These are phyloP conservation scores for Botrytis hyacinthi DNA, from an alignment of 2,329 filamentous ascomycete species.

Conservation along the genomic window DNA sequence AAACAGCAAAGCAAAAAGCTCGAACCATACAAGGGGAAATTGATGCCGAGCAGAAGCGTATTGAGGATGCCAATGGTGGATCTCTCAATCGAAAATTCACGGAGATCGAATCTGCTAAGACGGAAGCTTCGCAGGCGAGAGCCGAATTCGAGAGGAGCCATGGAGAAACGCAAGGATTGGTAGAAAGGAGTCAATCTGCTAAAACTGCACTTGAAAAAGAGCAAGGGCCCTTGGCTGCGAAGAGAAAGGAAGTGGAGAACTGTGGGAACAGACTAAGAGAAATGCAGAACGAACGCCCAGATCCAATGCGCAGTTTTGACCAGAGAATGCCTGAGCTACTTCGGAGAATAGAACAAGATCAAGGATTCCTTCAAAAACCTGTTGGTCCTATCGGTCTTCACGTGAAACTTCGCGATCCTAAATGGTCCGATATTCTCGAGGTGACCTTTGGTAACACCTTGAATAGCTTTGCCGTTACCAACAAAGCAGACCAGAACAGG, in stretches of 20 bases:
- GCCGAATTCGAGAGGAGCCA: slow-evolving; percentile 44
- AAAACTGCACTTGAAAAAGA: slow-evolving; percentile 39
- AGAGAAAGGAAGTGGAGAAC: slow-evolving; percentile 53
- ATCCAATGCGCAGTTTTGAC: slow-evolving; percentile 64
- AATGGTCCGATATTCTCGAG: slow-evolving; percentile 84
- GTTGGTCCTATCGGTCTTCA: slow-evolving; percentile 81
- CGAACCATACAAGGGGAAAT: slow-evolving; percentile 49
- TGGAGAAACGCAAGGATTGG: slow-evolving; percentile 40
- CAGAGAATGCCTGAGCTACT: slow-evolving; percentile 62
- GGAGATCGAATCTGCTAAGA: slow-evolving; percentile 58
- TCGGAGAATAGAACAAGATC: slow-evolving; percentile 66
- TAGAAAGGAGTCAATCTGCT: slow-evolving; percentile 39
- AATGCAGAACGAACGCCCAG: slow-evolving; percentile 56
- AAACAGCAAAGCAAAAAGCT: slow-evolving; percentile 49
- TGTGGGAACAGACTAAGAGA: slow-evolving; percentile 50
- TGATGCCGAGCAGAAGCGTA: slow-evolving; percentile 55
- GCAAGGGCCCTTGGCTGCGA: slow-evolving; percentile 41
- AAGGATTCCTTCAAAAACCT: slow-evolving; percentile 66
- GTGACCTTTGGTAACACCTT: slow-evolving; percentile 67
- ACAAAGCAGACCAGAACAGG: slow-evolving; percentile 69
- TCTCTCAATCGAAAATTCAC: slow-evolving; percentile 60
- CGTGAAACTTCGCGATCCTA: slow-evolving; percentile 71
- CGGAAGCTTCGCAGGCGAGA: slow-evolving; percentile 47
- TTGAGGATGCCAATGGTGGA: slow-evolving; percentile 69
- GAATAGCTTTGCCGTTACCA: slow-evolving; percentile 78